Evolutionary conservation across 495 filamentous ascomycete genomes (phyloP), one percentile per base, ranked within the genome.

Genomic region (Hypoxylon fuscum): DNA sequence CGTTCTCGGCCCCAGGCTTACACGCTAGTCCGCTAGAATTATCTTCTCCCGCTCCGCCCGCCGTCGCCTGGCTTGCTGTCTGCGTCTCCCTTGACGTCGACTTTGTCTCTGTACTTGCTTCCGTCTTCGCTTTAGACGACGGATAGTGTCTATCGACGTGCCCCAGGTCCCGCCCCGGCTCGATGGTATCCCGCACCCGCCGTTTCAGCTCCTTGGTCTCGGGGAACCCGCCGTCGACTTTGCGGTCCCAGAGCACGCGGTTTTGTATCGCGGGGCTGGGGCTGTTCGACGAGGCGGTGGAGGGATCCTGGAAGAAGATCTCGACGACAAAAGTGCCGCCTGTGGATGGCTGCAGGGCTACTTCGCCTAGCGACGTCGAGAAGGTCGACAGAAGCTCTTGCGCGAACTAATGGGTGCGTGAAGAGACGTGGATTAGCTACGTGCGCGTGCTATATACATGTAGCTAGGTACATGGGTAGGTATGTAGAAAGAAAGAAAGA

Each of bases 371-470:
- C 52, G 87, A 81, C 10, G 87, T 93, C 46, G 83, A 81, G 79
- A 98, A 98, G 5, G 95, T 98, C n/a, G 91, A 95, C 57, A 98
- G 88, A 49, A 98, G 90, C 76, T 98, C 95, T 85, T 98, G 95
- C 40, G 90, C 93, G 76, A 90, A 97, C 91, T 96, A 14, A 11
- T 27, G 25, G 25, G 25, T 27, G 3, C 3, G 8, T 27, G 8
- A 8, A 8, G 25, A 8, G 25, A 8, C 8, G 25, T 27, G 3
- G 8, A 8, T 3, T 27, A 27, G 25, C 4, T 27, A 27, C 25
- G 25, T 27, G 8, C 25, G 25, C n/a, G n/a, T n/a, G n/a, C n/a
- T n/a, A n/a, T n/a, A n/a, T n/a, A n/a, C n/a, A n/a, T n/a, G n/a
- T n/a, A n/a, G 25, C 35, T 17, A 20, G 8, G 2, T 29, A 53